Evolutionary conservation across 306 rosid species (phyloP).

Genomic region (Albizia julibrissin): DNA sequence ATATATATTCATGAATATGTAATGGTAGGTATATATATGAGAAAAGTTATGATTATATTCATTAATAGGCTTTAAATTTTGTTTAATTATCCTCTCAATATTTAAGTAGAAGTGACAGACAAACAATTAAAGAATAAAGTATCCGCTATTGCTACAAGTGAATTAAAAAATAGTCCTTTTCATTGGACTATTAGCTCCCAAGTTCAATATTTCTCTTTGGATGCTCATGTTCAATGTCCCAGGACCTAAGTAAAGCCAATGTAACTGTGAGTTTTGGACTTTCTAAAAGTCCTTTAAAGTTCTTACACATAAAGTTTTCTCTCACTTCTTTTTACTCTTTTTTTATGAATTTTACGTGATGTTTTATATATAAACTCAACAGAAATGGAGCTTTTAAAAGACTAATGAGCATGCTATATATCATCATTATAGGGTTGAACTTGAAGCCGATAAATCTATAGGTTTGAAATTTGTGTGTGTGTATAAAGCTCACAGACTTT

Average conservation of each 20-base stretch:
- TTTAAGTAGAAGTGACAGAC: neutral
- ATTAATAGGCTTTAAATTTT: neutral
- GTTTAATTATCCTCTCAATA: neutral
- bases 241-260: neutral
- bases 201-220: conserved; percentile 2
- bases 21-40: neutral
- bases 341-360: too few species aligned
- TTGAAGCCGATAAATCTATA: neutral
- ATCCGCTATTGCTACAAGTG: neutral
- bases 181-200: neutral
- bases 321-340: neutral
- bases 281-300: neutral
- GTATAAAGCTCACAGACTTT: neutral
- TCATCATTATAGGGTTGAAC: conserved; percentile 7
- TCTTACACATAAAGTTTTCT: neutral
- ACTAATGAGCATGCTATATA: conserved; percentile 1
- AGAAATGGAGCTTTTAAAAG: neutral
- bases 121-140: neutral
- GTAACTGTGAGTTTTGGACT: neutral
- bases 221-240: neutral
- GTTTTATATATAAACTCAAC: neutral
- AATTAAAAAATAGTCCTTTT: neutral
- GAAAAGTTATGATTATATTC: neutral
- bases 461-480: neutral
- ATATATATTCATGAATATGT: neutral